These are phyloP conservation scores for Coriaria nepalensis DNA, from an alignment of 306 rosid genomes.

Conservation along the genomic window DNA sequence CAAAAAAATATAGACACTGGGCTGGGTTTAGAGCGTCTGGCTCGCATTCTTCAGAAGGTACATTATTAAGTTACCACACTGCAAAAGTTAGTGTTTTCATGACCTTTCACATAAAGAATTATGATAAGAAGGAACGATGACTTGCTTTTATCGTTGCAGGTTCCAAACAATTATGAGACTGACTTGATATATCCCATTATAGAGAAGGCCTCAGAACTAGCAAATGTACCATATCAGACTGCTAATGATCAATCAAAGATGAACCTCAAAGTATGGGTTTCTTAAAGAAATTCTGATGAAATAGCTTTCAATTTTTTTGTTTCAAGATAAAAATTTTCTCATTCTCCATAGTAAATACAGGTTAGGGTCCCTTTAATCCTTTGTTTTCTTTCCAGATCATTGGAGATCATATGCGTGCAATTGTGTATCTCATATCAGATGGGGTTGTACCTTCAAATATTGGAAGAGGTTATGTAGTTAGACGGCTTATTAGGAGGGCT, in stretches of 20 bases:
- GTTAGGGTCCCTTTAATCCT: neutral
- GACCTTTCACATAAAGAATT: too few species aligned
- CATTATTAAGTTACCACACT: slow-evolving; percentile 11
- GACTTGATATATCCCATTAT: slow-evolving; percentile 92
- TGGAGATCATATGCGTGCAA: slow-evolving; percentile 95
- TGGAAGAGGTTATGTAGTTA: slow-evolving; percentile 85
- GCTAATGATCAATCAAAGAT: slow-evolving; percentile 60
- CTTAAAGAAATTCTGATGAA: slow-evolving; percentile 6
- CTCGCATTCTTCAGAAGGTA: slow-evolving; percentile 90
- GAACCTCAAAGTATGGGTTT: slow-evolving; percentile 50
- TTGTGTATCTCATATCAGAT: slow-evolving; percentile 84
- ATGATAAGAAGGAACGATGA: too few species aligned
- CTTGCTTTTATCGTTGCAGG: slow-evolving; percentile 36
- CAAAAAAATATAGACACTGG: slow-evolving; percentile 94
- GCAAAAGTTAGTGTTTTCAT: neutral
- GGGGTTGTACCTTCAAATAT: slow-evolving; percentile 89
- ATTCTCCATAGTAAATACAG: neutral
- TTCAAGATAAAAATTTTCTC: slow-evolving; percentile 14
- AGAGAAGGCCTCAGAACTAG: slow-evolving; percentile 59
- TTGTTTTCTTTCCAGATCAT: slow-evolving; percentile 39
- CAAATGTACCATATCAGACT: slow-evolving; percentile 47
- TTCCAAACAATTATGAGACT: slow-evolving; percentile 85
- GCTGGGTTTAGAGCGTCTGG: slow-evolving; percentile 91
- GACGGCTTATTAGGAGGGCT: slow-evolving; percentile 87
- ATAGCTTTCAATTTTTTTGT: slow-evolving; percentile 2